Percentiles rank a stretch among this genome's conserved stretches.
Conservation (phyloP, 2,329 filamentous ascomycete species). For the Akanthomyces lecanii region DNA sequence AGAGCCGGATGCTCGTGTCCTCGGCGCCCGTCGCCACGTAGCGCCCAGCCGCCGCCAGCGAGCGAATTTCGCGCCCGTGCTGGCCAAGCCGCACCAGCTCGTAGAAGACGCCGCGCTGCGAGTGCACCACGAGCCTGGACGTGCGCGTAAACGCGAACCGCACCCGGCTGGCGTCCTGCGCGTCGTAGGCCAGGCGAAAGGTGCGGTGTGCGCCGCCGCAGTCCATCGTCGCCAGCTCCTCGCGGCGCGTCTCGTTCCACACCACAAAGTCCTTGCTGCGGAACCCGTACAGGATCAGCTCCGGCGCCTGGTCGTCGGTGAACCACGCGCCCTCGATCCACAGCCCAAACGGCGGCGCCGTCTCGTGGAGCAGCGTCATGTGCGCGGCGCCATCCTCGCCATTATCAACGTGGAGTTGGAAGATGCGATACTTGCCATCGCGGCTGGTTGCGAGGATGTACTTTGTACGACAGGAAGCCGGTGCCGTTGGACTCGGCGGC, state of each 20-base stretch:
- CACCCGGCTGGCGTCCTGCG: slow-evolving; percentile 29
- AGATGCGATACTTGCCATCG: slow-evolving; percentile 72
- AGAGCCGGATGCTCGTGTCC: slow-evolving; percentile 73
- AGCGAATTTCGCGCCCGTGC: slow-evolving; percentile 82
- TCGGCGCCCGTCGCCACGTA: slow-evolving; percentile 65
- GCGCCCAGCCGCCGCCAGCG: slow-evolving; percentile 32
- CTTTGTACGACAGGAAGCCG: slow-evolving; percentile 4
- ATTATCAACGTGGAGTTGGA: slow-evolving; percentile 33
- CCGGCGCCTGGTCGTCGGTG: slow-evolving; percentile 30
- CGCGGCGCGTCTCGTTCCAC: slow-evolving; percentile 70
- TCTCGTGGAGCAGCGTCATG: slow-evolving; percentile 59
- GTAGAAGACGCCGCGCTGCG: slow-evolving; percentile 35
- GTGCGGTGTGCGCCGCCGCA: slow-evolving; percentile 82
- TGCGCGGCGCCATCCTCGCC: slow-evolving; percentile 19
- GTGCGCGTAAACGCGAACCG: slow-evolving; percentile 73
- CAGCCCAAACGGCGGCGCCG: slow-evolving; percentile 65
- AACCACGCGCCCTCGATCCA: slow-evolving; percentile 73
- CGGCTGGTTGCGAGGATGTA: slow-evolving; percentile 69
- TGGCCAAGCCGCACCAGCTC: slow-evolving; percentile 61
- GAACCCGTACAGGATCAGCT: slow-evolving; percentile 77
- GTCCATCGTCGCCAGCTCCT: slow-evolving; percentile 66
- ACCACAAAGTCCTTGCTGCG: slow-evolving; percentile 73
- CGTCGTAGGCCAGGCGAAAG: slow-evolving; percentile 50
- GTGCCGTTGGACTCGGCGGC: slow-evolving; percentile 24
- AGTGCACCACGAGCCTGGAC: slow-evolving; percentile 47